phyloP scores from a whole-genome alignment of 2,329 filamentous ascomycete genomes.

The Amesomyces nigricolor region DNA sequence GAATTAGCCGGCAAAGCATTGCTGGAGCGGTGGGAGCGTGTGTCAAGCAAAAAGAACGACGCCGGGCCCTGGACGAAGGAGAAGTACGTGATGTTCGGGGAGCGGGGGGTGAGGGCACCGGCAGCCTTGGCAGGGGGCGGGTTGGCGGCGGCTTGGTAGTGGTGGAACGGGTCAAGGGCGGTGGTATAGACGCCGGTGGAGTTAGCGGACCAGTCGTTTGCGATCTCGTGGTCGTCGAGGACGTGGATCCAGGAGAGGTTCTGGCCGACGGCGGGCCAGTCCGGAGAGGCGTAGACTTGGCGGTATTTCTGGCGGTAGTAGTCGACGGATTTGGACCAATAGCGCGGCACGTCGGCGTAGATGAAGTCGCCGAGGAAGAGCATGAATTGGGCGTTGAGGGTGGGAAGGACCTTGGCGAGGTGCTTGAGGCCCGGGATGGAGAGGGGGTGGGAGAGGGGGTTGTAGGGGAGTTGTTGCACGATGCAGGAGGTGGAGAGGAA shows the following conservation, averaged over 20 bases:
- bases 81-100: slow-evolving; percentile 68
- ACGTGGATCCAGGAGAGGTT: slow-evolving; percentile 97
- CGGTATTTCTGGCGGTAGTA: slow-evolving; percentile 89
- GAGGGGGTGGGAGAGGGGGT: slow-evolving; percentile 73
- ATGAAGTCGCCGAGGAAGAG: slow-evolving; percentile 84
- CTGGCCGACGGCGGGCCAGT: slow-evolving; percentile 71
- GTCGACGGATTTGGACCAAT: slow-evolving; percentile 64
- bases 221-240: slow-evolving; percentile 93
- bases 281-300: slow-evolving; percentile 90
- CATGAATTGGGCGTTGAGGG: slow-evolving; percentile 71
- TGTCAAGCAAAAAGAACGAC: slow-evolving; percentile 92
- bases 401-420: slow-evolving; percentile 66
- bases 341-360: slow-evolving; percentile 80
- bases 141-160: slow-evolving; percentile 82
- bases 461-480: slow-evolving; percentile 86
- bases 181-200: slow-evolving; percentile 72
- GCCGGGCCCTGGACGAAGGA: slow-evolving; percentile 85
- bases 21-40: slow-evolving; percentile 75
- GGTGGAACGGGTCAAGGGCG: slow-evolving; percentile 76
- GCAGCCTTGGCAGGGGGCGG: slow-evolving; percentile 61
- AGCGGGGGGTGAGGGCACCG: slow-evolving; percentile 32
- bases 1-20: slow-evolving; percentile 52
- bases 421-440: slow-evolving; percentile 74
- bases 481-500: slow-evolving; percentile 93
- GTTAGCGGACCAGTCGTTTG: slow-evolving; percentile 86